These are phyloP conservation scores for Colletotrichum neosansevieriae DNA, from an alignment of 2,329 filamentous ascomycete genomes.

Conservation along the genomic window DNA sequence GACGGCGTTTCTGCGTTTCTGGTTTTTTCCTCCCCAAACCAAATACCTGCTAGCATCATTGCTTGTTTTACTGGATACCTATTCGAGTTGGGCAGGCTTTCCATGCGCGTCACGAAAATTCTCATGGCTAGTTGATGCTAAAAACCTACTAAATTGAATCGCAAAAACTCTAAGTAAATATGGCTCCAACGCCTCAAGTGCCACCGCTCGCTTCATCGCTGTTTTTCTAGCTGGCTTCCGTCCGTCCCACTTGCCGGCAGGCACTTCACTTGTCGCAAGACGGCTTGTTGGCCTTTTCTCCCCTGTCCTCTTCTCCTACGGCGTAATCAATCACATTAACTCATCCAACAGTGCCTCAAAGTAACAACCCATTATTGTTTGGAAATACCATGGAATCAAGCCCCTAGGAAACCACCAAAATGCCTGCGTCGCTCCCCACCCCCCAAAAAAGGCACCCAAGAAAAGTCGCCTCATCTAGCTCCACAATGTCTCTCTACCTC, in stretches of 20 bases:
- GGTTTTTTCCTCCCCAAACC: background rate
- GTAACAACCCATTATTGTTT: no score
- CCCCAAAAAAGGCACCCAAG: no score
- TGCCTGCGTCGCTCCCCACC: no score
- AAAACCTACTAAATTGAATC: background rate
- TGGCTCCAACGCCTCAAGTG: background rate
- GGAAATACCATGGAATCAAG: no score
- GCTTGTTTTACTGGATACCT: constrained; percentile 23
- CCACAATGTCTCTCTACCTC: no score
- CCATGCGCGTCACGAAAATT: background rate
- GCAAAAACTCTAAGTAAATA: background rate
- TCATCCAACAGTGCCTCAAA: no score
- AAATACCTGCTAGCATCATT: constrained; percentile 27
- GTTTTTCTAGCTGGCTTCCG: background rate
- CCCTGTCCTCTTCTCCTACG: no score
- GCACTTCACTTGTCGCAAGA: no score
- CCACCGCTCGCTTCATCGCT: background rate
- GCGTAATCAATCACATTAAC: no score
- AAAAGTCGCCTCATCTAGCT: no score
- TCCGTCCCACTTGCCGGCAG: background rate
- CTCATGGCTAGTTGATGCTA: background rate
- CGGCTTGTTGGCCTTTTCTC: no score
- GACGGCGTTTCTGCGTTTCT: constrained; percentile 22
- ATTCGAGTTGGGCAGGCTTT: constrained; percentile 14
- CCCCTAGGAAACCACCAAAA: no score